phyloP scores from a whole-genome alignment of 2,329 filamentous ascomycete species.

The Pseudogymnoascus pannorum region DNA sequence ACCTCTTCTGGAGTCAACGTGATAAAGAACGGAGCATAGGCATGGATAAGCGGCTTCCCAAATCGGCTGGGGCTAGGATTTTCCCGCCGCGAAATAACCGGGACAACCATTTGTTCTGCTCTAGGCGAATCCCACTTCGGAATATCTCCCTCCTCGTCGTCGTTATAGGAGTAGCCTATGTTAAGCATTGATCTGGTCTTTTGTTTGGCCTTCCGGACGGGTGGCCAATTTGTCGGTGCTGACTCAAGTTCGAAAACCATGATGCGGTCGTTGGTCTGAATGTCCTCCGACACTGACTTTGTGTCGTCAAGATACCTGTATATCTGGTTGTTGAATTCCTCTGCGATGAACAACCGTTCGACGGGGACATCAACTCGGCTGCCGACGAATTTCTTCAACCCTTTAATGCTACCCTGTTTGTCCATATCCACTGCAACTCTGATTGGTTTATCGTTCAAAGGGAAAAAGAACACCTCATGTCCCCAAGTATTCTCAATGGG shows the following conservation, averaged over 20 bases:
- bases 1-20: constrained; percentile 68
- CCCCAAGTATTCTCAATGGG: constrained; percentile 80
- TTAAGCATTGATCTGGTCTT: constrained; percentile 43
- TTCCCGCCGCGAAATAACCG: constrained; percentile 56
- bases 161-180: constrained; percentile 37
- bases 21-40: constrained; percentile 57
- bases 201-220: constrained; percentile 38
- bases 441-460: constrained; percentile 63
- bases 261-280: constrained; percentile 54
- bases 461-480: constrained; percentile 68
- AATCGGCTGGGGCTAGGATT: constrained; percentile 27
- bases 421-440: constrained; percentile 72
- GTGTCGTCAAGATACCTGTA: constrained; percentile 78
- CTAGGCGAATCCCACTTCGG: constrained; percentile 51
- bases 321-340: constrained; percentile 77
- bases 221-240: constrained; percentile 69
- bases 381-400: constrained; percentile 64
- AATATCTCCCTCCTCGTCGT: constrained; percentile 39
- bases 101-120: constrained; percentile 61
- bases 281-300: constrained; percentile 62
- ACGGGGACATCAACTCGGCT: constrained; percentile 56
- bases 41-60: constrained; percentile 30
- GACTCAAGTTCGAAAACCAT: constrained; percentile 72
- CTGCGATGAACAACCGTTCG: constrained; percentile 66
- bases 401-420: constrained; percentile 62